Base-by-base conservation (phyloP, 192 early-diverging fungal species). In the Backusella sp. region DNA sequence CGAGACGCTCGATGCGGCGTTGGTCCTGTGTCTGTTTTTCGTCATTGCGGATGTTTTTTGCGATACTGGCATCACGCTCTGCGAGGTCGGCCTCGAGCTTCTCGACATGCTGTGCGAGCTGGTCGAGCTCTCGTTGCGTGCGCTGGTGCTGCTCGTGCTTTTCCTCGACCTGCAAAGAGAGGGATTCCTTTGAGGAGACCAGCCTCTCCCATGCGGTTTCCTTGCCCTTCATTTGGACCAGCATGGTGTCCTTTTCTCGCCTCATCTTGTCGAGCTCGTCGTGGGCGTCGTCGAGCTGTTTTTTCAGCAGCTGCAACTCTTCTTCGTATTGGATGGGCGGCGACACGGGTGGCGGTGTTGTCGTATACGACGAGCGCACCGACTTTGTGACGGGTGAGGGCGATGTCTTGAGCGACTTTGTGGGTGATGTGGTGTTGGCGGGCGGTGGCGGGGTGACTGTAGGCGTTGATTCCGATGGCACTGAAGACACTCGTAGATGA, bases 161-260 rank as follows among this genome's bases (percentile, higher is more conserved):
- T 19, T 79, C 77, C 19, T 79, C 68, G 0, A 79, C 73, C 26
- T 69, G 72, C 0, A 79, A 44, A 0, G 66, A 35, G 2, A 73
- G 36, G 15, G 73, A 74, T 65, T 79, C 77, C 23, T 79, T 79
- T 15, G 72, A 66, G 3, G 77, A 70, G 12, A 79, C 66, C 0
- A 79, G 68, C 4, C 77, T 46, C 17, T 79, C 77, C 66, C 66
- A 79, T 15, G 77, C 73, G 2, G 65, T 67, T 12, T 79, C 77
- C 32, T 79, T 79, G 4, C 30, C n/a, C 8, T 68, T 46, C 72
- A 79, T 74, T 21, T 79, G 72, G 4, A 11, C n/a, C 0, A 19
- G 15, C 2, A 79, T 46, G 1, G 15, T 0, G 0, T 53, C 52
- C n/a, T 69, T 68, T 41, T 79, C 77, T 26, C 68, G 59, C 21